phyloP scores from a whole-genome alignment of 202 grass and related monocot genomes.

The Hordeum pubiflorum region DNA sequence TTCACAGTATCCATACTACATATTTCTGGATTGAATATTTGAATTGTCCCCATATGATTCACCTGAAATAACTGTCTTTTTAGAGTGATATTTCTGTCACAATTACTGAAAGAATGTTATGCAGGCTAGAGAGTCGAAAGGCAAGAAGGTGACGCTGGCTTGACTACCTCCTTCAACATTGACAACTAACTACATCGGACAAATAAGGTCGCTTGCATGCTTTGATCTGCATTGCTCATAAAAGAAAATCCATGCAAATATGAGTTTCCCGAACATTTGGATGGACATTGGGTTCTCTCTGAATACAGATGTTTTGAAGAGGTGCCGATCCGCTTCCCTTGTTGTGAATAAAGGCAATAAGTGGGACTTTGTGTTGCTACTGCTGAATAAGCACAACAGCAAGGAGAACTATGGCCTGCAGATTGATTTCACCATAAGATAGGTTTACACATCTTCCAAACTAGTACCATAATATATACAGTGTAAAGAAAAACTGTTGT shows the following conservation, averaged over 20 bases:
- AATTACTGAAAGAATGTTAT: slow-evolving; percentile 23
- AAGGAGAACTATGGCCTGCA: neutral
- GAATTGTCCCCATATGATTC: neutral
- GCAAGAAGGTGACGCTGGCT: slow-evolving; percentile 82
- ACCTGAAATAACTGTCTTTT: neutral
- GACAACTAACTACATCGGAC: neutral
- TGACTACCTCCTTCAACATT: slow-evolving; percentile 32
- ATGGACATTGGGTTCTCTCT: neutral
- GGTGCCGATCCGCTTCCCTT: neutral
- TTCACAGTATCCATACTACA: neutral
- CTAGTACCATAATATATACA: neutral
- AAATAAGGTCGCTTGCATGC: neutral
- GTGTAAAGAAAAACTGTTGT: neutral
- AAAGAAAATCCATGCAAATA: neutral
- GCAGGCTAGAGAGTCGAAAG: slow-evolving; percentile 87
- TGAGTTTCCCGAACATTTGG: neutral
- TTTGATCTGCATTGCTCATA: neutral
- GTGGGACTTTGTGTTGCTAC: neutral
- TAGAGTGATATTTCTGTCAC: neutral
- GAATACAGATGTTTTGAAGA: neutral
- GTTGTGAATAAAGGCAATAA: neutral
- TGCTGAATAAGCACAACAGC: neutral
- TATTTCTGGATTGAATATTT: neutral
- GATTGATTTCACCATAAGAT: neutral
- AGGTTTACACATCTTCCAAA: neutral